phyloP scores from a whole-genome alignment of 345 rosid species.

The Erysimum cheiranthoides region DNA sequence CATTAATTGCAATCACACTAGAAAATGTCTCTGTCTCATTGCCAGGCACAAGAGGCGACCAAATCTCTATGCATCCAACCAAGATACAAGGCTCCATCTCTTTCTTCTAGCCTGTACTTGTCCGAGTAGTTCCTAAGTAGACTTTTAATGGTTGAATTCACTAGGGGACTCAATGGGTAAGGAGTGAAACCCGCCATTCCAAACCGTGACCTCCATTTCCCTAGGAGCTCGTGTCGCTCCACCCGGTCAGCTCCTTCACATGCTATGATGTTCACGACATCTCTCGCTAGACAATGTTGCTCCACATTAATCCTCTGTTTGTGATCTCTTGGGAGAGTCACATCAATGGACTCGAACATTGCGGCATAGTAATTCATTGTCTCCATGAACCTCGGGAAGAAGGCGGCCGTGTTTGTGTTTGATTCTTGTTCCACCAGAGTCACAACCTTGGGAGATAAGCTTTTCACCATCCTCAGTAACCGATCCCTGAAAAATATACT shows the following conservation, averaged over 20 bases:
- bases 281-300: constrained; percentile 96
- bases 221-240: constrained; percentile 85
- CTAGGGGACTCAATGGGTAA: constrained; percentile 78
- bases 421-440: constrained; percentile 98
- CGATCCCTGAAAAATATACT: constrained; percentile 56
- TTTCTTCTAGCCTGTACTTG: constrained; percentile 80
- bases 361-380: constrained; percentile 80
- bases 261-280: constrained; percentile 88
- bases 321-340: constrained; percentile 72
- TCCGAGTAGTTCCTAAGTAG: constrained; percentile 68
- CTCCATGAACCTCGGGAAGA: constrained; percentile 84
- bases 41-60: constrained; percentile 95
- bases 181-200: constrained; percentile 86
- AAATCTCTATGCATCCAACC: constrained; percentile 94
- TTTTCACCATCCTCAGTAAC: constrained; percentile 75
- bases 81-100: constrained; percentile 80
- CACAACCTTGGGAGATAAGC: constrained; percentile 85
- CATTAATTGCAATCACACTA: constrained; percentile 18
- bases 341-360: constrained; percentile 93
- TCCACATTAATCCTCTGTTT: constrained; percentile 92
- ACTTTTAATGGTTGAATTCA: constrained; percentile 72
- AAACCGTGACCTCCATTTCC: constrained; percentile 87
- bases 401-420: constrained; percentile 95
- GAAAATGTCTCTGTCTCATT: constrained; percentile 44
- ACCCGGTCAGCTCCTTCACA: constrained; percentile 92